Evolutionary conservation across 495 filamentous ascomycete species (phyloP).

Genomic region (Podospora conica): DNA sequence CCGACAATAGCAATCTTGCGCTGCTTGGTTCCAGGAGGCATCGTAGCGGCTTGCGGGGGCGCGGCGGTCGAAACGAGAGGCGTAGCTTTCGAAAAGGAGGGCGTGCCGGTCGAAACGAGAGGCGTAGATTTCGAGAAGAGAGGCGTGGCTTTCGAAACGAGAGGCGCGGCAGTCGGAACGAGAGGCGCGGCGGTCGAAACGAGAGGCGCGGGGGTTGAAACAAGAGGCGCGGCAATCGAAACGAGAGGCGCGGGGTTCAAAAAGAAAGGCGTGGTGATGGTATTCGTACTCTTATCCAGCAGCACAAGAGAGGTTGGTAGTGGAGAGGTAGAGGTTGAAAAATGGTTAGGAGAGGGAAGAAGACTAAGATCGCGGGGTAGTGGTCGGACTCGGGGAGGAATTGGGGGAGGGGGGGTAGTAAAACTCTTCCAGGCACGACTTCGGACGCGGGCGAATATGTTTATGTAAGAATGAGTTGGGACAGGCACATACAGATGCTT

Average conservation of each 20-base stretch:
- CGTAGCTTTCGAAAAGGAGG: too few species aligned
- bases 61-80: not conserved
- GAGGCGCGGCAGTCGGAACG: not conserved
- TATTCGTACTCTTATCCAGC: not conserved
- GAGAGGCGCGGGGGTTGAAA: not conserved
- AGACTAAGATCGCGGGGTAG: too few species aligned
- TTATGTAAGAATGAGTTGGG: too few species aligned
- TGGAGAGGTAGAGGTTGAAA: too few species aligned
- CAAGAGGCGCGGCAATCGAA: not conserved
- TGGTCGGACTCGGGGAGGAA: not conserved
- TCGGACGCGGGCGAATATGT: too few species aligned
- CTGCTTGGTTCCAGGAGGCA: conserved; percentile 80
- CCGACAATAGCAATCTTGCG: conserved; percentile 97
- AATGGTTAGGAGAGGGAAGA: too few species aligned
- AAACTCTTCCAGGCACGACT: too few species aligned
- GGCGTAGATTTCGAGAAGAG: not conserved
- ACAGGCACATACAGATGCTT: too few species aligned
- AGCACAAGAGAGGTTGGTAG: not conserved
- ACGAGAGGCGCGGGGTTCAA: not conserved
- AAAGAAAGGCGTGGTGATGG: not conserved
- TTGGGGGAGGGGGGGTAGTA: not conserved
- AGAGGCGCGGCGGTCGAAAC: not conserved
- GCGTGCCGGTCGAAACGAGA: too few species aligned
- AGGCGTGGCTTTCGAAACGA: too few species aligned
- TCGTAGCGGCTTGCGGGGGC: conserved; percentile 27